Base-by-base conservation (phyloP, 2,329 filamentous ascomycete species). In the Colletotrichum lentis region DNA sequence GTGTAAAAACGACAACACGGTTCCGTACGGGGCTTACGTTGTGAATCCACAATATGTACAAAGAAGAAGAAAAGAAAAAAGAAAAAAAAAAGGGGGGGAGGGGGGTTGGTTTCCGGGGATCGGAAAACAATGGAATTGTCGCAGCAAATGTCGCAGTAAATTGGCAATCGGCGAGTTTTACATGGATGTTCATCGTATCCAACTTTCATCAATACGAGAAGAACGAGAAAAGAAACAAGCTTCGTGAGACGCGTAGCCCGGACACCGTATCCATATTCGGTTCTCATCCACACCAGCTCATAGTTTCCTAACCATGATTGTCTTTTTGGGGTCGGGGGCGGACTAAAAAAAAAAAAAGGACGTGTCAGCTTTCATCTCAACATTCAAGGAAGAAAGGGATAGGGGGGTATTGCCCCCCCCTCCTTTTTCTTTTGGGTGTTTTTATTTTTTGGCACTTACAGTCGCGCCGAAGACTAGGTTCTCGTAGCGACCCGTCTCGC, bases 241-340 rank as follows among this genome's bases (percentile, higher is more conserved):
- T 41, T 46, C 20, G 16, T 22, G 56, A 46, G 24, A 41, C 20
- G 12, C 31, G 16, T 11, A 24, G 6, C 22, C 8, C 31, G 3
- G 18, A 5, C 3, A 8, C 27, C 46, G 46, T 43, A 60, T 60
- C 16, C 57, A 46, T 24, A 60, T n/a, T 31, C 57, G 46, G 24
- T 10, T 27, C 27, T 27, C 27, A 27, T 47, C 5, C 57, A 27
- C 16, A 2, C 3, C 14, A 24, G 35, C 10, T 50, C 18, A 65
- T 4, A 65, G 18, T 24, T 68, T 68, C 43, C 66, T 65, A 31
- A 68, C 52, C 66, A 68, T 56, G 24, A 68, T 41, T 2, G 66
- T 65, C 50, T 65, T 68, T 0, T n/a, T 52, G 12, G 65, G 65
- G 27, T 68, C 65, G 18, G 65, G 65, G 1, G 35, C 22, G 16